Evolutionary conservation across 2,329 filamentous ascomycete genomes (phyloP), one percentile per base, ranked within the genome.

Genomic region (Venturia carpophila): DNA sequence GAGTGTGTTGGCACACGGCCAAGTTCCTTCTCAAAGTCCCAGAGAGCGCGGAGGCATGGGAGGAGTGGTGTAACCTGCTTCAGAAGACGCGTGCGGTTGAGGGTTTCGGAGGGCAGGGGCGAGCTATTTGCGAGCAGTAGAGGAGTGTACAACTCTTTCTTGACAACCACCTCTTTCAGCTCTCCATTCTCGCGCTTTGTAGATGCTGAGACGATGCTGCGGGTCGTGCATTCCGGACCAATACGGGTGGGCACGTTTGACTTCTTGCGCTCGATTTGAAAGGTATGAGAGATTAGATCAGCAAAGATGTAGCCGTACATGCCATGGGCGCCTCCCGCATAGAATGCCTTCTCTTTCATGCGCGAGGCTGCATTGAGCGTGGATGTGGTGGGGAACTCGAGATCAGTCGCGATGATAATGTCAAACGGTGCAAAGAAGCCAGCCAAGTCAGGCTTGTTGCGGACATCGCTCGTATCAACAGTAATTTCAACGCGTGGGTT

Each of bases 251-350:
- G 73, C 15, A 90, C 79, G 72, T 97, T 97, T 66, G 89, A 87
- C 68, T 88, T 87, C 67, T 91, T 86, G 66, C 94, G 87, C 78
- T 96, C 88, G 67, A 99, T 88, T 67, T 94, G 86, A 73, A 91
- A 99, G 71, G 92, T 87, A 75, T 99, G 94, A 71, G 87, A 84
- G 70, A 96, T 91, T 27, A 99, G 83, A 75, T 99, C 94, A 66
- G 90, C 89, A 75, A 99, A 99, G 69, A 96, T 89, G 78, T 91
- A 99, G 65, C 94, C 94, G 75, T 95, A 97, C 74, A 96, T 84
- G 61, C 94, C 94, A 73, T 97, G 91, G 2, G 89, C 85, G 62
- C 87, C 88, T 43, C 92, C 90, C 11, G 91, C 91, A 76, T 99
- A 99, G 76, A 97, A 97, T 13, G 92, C 87, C 60, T 86, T 85